Conservation (phyloP, 140 eudicot species). For the Stevia rebaudiana region DNA sequence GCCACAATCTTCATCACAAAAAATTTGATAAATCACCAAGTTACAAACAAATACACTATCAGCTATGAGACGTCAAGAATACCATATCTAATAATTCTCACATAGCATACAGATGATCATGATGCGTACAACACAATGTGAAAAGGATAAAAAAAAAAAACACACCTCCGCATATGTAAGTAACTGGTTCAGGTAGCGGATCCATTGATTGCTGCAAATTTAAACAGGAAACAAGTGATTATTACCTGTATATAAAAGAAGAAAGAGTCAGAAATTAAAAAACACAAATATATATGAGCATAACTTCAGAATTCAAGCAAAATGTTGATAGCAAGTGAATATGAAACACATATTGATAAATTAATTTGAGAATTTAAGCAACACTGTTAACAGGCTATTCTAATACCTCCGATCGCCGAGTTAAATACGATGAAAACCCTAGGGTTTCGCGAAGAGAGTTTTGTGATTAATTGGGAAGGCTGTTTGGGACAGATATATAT, state of each 20-base stretch:
- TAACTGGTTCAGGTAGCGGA: conserved; percentile 68
- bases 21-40: not conserved
- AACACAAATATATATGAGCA: not conserved
- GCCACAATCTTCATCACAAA: conserved; percentile 52
- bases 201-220: conserved; percentile 40
- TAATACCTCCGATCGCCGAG: conserved; percentile 2
- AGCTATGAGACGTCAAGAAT: not conserved
- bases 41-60: not conserved
- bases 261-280: no score
- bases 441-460: conserved; percentile 19
- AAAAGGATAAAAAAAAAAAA: not conserved
- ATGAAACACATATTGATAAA: no score
- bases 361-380: not conserved
- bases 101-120: not conserved
- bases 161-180: conserved; percentile 73
- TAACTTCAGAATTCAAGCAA: not conserved
- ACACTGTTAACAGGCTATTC: not conserved
- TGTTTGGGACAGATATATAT: not conserved
- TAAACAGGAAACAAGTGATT: not conserved
- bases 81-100: not conserved
- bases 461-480: not conserved
- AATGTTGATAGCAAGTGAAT: no score
- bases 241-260: no score
- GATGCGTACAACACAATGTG: no score
- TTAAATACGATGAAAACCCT: conserved; percentile 1